Percentiles rank a stretch among this genome's conserved stretches.
Conservation (phyloP, 257 asterid genomes). For the Solanum microdontum region DNA sequence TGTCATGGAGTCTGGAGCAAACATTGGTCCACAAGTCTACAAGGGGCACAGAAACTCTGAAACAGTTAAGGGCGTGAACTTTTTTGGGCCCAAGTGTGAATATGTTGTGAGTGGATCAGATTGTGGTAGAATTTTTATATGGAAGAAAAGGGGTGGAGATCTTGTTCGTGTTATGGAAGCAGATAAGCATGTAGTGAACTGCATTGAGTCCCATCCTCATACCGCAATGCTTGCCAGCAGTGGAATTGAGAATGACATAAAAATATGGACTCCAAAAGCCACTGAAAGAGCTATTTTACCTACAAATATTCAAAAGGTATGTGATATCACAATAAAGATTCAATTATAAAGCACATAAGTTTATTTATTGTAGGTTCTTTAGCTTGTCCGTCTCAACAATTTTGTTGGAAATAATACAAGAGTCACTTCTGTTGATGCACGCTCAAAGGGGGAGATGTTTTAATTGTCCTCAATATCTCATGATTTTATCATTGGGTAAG, state of each 20-base stretch:
- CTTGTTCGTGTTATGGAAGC: slow-evolving; percentile 87
- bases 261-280: slow-evolving; percentile 75
- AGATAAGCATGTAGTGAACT: slow-evolving; percentile 61
- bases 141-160: slow-evolving; percentile 76
- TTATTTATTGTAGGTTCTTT: background rate
- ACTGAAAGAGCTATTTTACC: slow-evolving; percentile 62
- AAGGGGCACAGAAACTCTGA: slow-evolving; percentile 69
- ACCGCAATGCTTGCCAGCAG: slow-evolving; percentile 69
- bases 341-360: background rate
- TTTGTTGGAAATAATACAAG: background rate
- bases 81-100: slow-evolving; percentile 83
- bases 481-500: background rate
- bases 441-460: background rate
- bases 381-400: background rate
- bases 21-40: slow-evolving; percentile 57
- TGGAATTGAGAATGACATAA: slow-evolving; percentile 74
- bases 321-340: background rate
- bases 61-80: slow-evolving; percentile 77
- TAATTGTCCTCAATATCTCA: background rate
- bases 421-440: background rate
- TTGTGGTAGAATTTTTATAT: slow-evolving; percentile 86
- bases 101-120: slow-evolving; percentile 90
- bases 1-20: slow-evolving; percentile 12
- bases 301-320: slow-evolving; percentile 50
- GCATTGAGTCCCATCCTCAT: slow-evolving; percentile 85